Percentiles rank a stretch among this genome's conserved stretches.
Evolutionary conservation across 768 basidiomycete genomes (phyloP).

Genomic region (Pisolithus sp.): DNA sequence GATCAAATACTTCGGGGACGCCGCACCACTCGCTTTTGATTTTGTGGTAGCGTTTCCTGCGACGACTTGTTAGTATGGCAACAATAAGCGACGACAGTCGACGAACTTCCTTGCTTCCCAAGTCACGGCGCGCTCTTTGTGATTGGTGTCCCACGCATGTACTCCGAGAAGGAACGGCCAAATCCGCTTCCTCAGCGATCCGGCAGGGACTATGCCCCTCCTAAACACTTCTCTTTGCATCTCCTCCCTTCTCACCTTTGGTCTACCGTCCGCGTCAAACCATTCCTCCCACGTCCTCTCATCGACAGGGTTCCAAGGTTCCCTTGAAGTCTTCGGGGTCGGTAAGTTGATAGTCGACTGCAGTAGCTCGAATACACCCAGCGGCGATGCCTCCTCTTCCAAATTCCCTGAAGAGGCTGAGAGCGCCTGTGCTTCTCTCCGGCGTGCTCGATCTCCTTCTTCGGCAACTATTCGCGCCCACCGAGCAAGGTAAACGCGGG

Average conservation of each 20-base stretch:
- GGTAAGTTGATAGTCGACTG: constrained; percentile 76
- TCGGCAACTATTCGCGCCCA: constrained; percentile 98
- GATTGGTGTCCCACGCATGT: constrained; percentile 68
- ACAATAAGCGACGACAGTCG: background rate
- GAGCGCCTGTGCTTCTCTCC: constrained; percentile 68
- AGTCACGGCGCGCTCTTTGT: constrained; percentile 48
- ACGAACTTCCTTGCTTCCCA: constrained; percentile 64
- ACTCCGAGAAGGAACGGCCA: constrained; percentile 93
- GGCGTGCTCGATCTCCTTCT: constrained; percentile 87
- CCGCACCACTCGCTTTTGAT: constrained; percentile 81
- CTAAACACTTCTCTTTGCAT: constrained; percentile 76
- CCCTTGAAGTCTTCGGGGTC: constrained; percentile 75
- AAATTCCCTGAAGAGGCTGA: constrained; percentile 41
- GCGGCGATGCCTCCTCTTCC: constrained; percentile 60
- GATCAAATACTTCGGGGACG: constrained; percentile 73
- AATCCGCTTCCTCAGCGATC: constrained; percentile 57
- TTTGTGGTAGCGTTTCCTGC: constrained; percentile 63
- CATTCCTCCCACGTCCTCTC: constrained; percentile 67
- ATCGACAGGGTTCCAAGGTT: constrained; percentile 73
- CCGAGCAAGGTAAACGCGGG: constrained; percentile 89
- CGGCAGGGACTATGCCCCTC: constrained; percentile 54
- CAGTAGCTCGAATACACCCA: constrained; percentile 85
- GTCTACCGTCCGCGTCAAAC: constrained; percentile 69
- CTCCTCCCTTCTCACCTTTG: constrained; percentile 58
- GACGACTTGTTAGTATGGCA: constrained; percentile 5